These are phyloP conservation scores for Dipteronia dyeriana DNA, from an alignment of 345 rosid species.

Conservation along the genomic window DNA sequence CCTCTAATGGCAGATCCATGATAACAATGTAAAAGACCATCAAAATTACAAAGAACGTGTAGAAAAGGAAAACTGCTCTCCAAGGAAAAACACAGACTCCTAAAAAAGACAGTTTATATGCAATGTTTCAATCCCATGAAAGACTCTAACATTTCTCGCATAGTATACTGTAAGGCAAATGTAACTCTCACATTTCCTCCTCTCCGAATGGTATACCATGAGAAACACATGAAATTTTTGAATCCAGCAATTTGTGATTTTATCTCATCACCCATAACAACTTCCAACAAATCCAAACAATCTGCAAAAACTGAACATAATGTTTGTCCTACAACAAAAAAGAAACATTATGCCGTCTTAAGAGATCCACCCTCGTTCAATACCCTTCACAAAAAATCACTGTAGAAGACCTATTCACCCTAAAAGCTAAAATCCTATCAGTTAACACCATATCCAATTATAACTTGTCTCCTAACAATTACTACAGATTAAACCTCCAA, in stretches of 20 bases:
- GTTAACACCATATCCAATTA: neutral
- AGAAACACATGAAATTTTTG: neutral
- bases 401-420: neutral
- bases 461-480: too few relatives aligned
- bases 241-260: neutral
- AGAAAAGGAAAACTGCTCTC: neutral
- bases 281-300: neutral
- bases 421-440: neutral
- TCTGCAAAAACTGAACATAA: neutral
- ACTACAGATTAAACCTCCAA: neutral
- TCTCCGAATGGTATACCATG: neutral
- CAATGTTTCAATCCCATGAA: neutral
- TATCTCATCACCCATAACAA: neutral
- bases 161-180: neutral
- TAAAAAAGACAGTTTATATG: neutral
- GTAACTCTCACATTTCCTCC: neutral
- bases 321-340: neutral
- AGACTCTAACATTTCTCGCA: neutral
- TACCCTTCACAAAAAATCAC: neutral
- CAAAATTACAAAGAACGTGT: neutral
- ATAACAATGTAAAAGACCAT: neutral
- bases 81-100: neutral
- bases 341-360: neutral
- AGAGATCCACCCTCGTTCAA: neutral
- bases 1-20: neutral